A percentile compares a stretch with the other conserved stretches of the same genome.
phyloP scores from a whole-genome alignment of 1,139 yeast species.

The Eremothecium cymbalariae region DNA sequence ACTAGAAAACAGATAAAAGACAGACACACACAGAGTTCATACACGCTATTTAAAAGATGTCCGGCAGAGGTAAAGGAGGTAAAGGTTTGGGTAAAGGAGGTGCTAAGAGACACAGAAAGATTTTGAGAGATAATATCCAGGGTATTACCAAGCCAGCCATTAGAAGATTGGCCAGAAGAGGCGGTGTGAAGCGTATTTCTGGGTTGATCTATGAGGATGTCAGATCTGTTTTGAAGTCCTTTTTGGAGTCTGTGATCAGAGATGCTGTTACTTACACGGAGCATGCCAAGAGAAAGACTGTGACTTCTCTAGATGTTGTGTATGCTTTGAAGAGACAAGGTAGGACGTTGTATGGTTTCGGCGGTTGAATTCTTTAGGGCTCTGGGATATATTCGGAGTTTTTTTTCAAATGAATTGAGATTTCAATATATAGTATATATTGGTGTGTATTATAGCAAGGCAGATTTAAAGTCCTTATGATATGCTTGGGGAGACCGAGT shows the following conservation, averaged over 20 bases:
- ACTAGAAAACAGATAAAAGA: constrained; percentile 33
- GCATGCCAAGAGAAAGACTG: constrained; percentile 99
- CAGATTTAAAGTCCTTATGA: too few relatives aligned
- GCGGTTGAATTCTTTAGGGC: constrained; percentile 52
- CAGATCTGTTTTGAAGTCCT: constrained; percentile 86
- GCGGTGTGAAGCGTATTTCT: constrained; percentile 99
- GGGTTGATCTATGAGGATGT: constrained; percentile 97
- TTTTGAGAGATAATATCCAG: constrained; percentile 95
- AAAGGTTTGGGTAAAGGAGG: constrained; percentile 98
- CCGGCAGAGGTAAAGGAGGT: constrained; percentile 98
- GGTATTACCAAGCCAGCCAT: constrained; percentile 98
- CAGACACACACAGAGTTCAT: too few relatives aligned
- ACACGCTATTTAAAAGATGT: too few relatives aligned
- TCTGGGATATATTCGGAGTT: constrained; percentile 14
- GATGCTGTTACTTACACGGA: constrained; percentile 97
- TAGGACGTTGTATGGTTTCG: constrained; percentile 98
- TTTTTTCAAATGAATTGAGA: constrained; percentile 16
- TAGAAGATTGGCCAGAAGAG: constrained; percentile 99
- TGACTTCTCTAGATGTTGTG: constrained; percentile 92
- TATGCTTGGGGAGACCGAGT: too few relatives aligned
- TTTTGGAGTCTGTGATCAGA: constrained; percentile 91
- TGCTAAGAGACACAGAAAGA: constrained; percentile 98
- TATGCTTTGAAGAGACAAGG: constrained; percentile 99
- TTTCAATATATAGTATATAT: too few relatives aligned
- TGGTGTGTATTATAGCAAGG: neutral